These are phyloP conservation scores for Parmelia sp. DNA, from an alignment of 495 filamentous ascomycete species.

Conservation along the genomic window DNA sequence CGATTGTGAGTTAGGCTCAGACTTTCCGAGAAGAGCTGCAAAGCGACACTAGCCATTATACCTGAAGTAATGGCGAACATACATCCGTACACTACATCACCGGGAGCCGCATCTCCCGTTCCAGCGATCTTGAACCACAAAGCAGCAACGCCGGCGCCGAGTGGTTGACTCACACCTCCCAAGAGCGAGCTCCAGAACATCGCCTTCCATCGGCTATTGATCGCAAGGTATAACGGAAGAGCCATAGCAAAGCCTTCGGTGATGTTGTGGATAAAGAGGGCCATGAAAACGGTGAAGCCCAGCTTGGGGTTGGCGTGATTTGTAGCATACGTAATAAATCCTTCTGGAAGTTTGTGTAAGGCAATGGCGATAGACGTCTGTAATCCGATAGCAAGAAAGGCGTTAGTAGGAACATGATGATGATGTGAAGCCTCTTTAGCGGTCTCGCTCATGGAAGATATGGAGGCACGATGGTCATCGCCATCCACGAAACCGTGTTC, in stretches of 20 bases:
- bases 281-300: constrained; percentile 86
- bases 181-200: constrained; percentile 79
- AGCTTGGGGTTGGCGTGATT: constrained; percentile 89
- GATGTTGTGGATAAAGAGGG: constrained; percentile 96
- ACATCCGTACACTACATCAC: constrained; percentile 66
- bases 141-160: constrained; percentile 77
- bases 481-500: neutral
- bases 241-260: constrained; percentile 94
- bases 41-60: constrained; percentile 87
- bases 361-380: constrained; percentile 93
- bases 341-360: constrained; percentile 93
- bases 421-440: constrained; percentile 47
- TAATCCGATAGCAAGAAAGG: constrained; percentile 84
- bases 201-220: constrained; percentile 66
- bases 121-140: constrained; percentile 64
- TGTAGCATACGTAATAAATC: constrained; percentile 97
- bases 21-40: constrained; percentile 85
- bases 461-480: constrained; percentile 2
- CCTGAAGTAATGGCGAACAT: constrained; percentile 88
- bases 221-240: constrained; percentile 81
- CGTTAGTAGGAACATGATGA: constrained; percentile 94
- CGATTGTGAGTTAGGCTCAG: constrained; percentile 73
- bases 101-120: constrained; percentile 32
- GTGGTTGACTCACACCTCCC: constrained; percentile 79
- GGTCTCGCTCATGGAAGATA: constrained; percentile 25